phyloP scores from a whole-genome alignment of 768 basidiomycete species.

The Cyclocybe cylindracea region DNA sequence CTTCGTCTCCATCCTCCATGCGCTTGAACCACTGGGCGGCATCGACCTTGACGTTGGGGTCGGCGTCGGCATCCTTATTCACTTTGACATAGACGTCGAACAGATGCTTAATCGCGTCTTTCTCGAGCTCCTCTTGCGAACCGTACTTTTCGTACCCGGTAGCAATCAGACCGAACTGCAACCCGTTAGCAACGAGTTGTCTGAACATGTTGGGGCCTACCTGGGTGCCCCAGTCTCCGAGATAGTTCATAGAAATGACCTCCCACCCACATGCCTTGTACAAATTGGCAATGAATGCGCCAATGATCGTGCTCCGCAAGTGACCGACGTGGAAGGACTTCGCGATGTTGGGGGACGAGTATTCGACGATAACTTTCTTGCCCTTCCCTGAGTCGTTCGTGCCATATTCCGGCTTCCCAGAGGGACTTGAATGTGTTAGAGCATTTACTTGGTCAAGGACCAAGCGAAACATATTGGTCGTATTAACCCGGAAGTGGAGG shows the following conservation, averaged over 20 bases:
- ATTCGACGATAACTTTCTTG: slow-evolving; percentile 87
- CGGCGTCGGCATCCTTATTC: slow-evolving; percentile 77
- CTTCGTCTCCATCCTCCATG: slow-evolving; percentile 92
- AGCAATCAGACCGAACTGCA: slow-evolving; percentile 83
- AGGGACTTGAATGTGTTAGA: slow-evolving; percentile 64
- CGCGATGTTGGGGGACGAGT: slow-evolving; percentile 96
- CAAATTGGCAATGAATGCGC: slow-evolving; percentile 88
- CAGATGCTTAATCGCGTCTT: slow-evolving; percentile 92
- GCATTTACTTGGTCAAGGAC: slow-evolving; percentile 74
- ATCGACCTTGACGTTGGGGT: slow-evolving; percentile 70
- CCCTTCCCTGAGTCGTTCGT: slow-evolving; percentile 74
- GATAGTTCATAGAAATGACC: slow-evolving; percentile 89
- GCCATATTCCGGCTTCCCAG: slow-evolving; percentile 76
- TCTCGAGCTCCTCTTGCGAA: slow-evolving; percentile 76
- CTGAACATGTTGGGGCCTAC: slow-evolving; percentile 39
- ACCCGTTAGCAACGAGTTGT: background rate
- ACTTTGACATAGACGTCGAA: slow-evolving; percentile 95
- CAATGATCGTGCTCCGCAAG: slow-evolving; percentile 96
- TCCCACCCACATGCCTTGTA: slow-evolving; percentile 95
- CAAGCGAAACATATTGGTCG: slow-evolving; percentile 58
- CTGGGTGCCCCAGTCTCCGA: slow-evolving; percentile 99
- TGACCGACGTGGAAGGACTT: slow-evolving; percentile 99
- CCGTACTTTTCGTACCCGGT: slow-evolving; percentile 93
- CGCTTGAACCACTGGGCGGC: slow-evolving; percentile 90
- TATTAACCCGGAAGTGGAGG: slow-evolving; percentile 78